Evolutionary conservation across 371 early-diverging fungal genomes (phyloP).

Genomic region (Lichtheimia corymbifera): DNA sequence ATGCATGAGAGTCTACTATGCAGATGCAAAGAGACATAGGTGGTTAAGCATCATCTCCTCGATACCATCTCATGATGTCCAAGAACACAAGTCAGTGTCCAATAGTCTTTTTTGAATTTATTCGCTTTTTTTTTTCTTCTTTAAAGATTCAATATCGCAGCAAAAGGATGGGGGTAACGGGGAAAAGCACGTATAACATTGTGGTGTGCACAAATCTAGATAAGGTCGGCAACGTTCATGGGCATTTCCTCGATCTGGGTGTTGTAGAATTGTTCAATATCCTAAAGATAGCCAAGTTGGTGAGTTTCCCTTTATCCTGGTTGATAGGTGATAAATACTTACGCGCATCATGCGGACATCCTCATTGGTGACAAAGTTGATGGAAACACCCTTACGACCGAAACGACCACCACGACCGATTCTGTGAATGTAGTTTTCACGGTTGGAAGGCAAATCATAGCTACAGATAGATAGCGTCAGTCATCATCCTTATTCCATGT

Average conservation of each 20-base stretch:
- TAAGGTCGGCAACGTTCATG: slow-evolving; percentile 80
- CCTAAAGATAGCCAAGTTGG: slow-evolving; percentile 2
- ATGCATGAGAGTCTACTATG: no score
- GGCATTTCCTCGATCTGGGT: slow-evolving; percentile 98
- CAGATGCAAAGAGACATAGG: no score
- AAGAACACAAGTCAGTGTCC: no score
- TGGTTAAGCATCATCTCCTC: no score
- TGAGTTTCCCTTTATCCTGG: not conserved
- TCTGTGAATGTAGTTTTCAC: slow-evolving; percentile 97
- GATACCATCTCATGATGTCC: no score
- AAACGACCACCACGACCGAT: slow-evolving; percentile 99
- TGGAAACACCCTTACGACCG: slow-evolving; percentile 99
- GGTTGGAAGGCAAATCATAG: slow-evolving; percentile 96
- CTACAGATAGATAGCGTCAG: slow-evolving; percentile 46
- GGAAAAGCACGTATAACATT: no score
- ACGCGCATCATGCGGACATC: slow-evolving; percentile 85
- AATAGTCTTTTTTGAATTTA: no score
- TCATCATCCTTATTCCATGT: not conserved
- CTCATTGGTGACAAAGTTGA: slow-evolving; percentile 96
- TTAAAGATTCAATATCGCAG: no score
- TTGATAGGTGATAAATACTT: not conserved
- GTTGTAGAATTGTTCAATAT: slow-evolving; percentile 96
- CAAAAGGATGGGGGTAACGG: no score
- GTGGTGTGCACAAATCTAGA: slow-evolving; percentile 35
- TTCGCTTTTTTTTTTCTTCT: no score